Conservation (phyloP, 1,139 yeast genomes). For the Taiozyma onychis region DNA sequence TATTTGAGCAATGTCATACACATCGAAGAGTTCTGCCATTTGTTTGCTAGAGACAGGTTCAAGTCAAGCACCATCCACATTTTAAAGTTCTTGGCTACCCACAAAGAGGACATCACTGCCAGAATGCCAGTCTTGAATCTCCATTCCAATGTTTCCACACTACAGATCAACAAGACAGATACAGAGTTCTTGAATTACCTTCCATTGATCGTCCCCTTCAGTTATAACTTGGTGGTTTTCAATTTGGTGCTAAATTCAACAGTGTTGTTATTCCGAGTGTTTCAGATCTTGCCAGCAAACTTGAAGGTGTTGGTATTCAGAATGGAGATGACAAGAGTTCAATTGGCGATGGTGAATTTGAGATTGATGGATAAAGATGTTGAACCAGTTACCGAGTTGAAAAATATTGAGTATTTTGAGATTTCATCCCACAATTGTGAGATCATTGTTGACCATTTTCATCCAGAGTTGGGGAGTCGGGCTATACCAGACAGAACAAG, state of each 20-base stretch:
- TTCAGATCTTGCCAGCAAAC: conserved; percentile 5
- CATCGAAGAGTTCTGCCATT: conserved; percentile 5
- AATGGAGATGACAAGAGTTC: conserved; percentile 6
- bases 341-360: not conserved
- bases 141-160: conserved; percentile 4
- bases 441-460: conserved; percentile 3
- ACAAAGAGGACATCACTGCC: conserved; percentile 1
- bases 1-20: conserved; percentile 8
- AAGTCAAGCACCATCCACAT: not conserved
- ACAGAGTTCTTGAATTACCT: not conserved
- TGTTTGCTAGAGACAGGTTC: not conserved
- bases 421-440: conserved; percentile 4
- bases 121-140: conserved; percentile 5
- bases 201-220: conserved; percentile 1
- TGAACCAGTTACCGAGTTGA: not conserved
- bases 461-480: conserved; percentile 9
- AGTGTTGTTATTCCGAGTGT: conserved; percentile 1
- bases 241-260: conserved; percentile 6
- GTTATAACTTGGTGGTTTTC: conserved; percentile 4
- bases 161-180: not conserved
- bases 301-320: conserved; percentile 7
- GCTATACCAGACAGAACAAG: not conserved
- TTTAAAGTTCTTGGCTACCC: not conserved
- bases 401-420: conserved; percentile 6
- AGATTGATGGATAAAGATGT: not conserved